Evolutionary conservation across 176 grass and related monocot genomes (phyloP).

Genomic region (Oryza glaberrima): DNA sequence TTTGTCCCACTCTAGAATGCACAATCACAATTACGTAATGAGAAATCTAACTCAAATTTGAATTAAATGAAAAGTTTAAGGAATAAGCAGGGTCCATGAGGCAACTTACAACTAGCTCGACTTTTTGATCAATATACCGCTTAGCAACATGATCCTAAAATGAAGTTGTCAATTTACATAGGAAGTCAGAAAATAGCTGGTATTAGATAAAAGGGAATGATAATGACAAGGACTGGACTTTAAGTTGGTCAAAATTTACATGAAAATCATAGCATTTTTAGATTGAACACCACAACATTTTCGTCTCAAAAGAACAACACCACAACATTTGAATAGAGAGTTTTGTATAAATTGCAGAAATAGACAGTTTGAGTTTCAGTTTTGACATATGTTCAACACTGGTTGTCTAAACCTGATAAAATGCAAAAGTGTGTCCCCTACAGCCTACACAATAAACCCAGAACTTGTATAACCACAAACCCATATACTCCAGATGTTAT

Average conservation of each 20-base stretch:
- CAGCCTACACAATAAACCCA: background rate
- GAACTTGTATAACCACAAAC: slow-evolving; percentile 6
- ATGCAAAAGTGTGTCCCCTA: background rate
- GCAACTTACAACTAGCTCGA: slow-evolving; percentile 76
- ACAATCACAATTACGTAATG: slow-evolving; percentile 34
- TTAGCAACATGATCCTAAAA: slow-evolving; percentile 74
- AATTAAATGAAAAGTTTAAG: background rate
- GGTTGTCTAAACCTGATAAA: slow-evolving; percentile 1
- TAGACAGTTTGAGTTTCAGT: background rate
- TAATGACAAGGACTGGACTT: slow-evolving; percentile 11
- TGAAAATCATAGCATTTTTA: background rate
- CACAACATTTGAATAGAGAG: background rate
- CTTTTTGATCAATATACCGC: slow-evolving; percentile 83
- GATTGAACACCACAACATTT: background rate
- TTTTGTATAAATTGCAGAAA: background rate
- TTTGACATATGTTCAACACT: background rate
- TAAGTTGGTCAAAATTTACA: background rate
- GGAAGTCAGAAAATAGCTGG: background rate
- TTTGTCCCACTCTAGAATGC: slow-evolving; percentile 69
- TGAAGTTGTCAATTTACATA: slow-evolving; percentile 28
- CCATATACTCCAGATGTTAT: slow-evolving; percentile 7
- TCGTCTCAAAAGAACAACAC: background rate
- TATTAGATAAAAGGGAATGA: slow-evolving; percentile 5
- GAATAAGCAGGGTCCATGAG: background rate
- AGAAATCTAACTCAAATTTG: slow-evolving; percentile 27